A percentile compares a stretch with the other conserved stretches of the same genome.
These are phyloP conservation scores for Auriculariales sp. DNA, from an alignment of 768 basidiomycete genomes.

Conservation along the genomic window DNA sequence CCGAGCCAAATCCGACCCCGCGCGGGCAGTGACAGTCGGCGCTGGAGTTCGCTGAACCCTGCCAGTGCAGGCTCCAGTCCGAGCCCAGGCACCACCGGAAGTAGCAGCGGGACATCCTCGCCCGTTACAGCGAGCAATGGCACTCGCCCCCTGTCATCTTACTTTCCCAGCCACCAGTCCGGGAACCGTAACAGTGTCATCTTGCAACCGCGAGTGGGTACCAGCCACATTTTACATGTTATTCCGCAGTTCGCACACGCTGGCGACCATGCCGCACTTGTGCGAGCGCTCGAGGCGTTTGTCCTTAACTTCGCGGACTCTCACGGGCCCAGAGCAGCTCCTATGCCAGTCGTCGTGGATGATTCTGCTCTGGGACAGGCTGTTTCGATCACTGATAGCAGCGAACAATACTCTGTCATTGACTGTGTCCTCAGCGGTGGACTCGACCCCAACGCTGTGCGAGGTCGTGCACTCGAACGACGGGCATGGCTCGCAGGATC, in stretches of 20 bases:
- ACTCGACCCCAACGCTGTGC: slow-evolving; percentile 14
- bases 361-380: slow-evolving; percentile 12
- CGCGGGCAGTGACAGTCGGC: no score
- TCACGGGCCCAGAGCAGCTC: slow-evolving; percentile 10
- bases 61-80: slow-evolving; percentile 1
- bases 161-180: slow-evolving; percentile 9
- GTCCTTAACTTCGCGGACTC: slow-evolving; percentile 20
- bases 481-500: slow-evolving; percentile 19
- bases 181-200: no score
- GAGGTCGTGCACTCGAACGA: slow-evolving; percentile 6
- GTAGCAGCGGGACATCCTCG: slow-evolving; percentile 6
- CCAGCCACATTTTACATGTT: background rate
- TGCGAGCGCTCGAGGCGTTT: slow-evolving; percentile 24
- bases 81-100: no score
- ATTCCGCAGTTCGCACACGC: background rate
- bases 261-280: slow-evolving; percentile 15
- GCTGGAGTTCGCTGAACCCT: no score
- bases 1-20: background rate
- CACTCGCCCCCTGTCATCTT: slow-evolving; percentile 2
- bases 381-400: no score
- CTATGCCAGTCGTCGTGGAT: slow-evolving; percentile 18
- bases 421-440: slow-evolving; percentile 20
- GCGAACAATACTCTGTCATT: slow-evolving; percentile 18
- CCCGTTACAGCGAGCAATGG: slow-evolving; percentile 7
- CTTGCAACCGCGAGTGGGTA: no score